Evolutionary conservation across 306 rosid species (phyloP).

Genomic region (Quercus mongolica): DNA sequence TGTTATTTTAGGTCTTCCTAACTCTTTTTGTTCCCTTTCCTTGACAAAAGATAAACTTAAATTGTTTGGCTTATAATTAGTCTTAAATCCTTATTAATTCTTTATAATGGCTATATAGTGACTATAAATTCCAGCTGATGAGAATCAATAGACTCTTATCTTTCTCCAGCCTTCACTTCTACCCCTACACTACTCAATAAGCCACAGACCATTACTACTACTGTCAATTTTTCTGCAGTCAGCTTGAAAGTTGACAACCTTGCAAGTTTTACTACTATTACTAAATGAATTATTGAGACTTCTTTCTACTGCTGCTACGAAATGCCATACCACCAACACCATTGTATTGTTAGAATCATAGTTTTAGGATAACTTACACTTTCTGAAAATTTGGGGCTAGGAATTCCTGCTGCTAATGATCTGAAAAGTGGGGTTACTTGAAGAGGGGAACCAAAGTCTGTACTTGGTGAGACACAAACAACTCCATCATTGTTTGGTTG

Average conservation of each 20-base stretch:
- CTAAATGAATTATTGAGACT: neutral
- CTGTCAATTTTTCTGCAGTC: constrained; percentile 2
- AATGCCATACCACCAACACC: neutral
- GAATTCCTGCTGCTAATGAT: constrained; percentile 95
- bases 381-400: constrained; percentile 97
- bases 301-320: neutral
- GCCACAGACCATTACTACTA: neutral
- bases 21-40: no score
- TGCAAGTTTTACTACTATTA: neutral
- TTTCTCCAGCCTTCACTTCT: no score
- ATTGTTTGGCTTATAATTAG: no score
- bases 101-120: no score
- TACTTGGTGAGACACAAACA: constrained; percentile 46
- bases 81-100: no score
- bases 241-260: neutral
- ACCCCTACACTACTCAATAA: no score
- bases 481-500: constrained; percentile 37
- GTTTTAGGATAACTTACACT: constrained; percentile 68
- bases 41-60: no score
- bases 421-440: constrained; percentile 89
- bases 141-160: no score
- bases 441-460: constrained; percentile 77
- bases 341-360: constrained; percentile 6
- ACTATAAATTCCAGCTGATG: no score
- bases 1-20: no score